phyloP scores from a whole-genome alignment of 305 asterid species.

The Ajuga reptans region DNA sequence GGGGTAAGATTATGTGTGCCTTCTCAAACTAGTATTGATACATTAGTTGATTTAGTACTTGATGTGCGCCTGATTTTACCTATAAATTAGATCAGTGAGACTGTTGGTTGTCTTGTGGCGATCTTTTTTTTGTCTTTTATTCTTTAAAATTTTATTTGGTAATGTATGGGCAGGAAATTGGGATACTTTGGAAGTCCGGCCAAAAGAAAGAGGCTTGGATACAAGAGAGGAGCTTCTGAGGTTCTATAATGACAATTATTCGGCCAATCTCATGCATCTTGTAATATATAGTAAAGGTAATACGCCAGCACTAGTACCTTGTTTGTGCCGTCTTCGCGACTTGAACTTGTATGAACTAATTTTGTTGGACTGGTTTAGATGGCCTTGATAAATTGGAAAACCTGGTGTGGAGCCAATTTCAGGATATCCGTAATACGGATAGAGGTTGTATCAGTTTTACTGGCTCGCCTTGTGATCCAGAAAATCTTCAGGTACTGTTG shows the following conservation, averaged over 20 bases:
- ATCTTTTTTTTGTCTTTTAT: neutral
- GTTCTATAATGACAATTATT: conserved; percentile 73
- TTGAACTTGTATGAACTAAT: conserved; percentile 15
- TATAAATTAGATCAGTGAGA: neutral
- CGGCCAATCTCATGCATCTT: conserved; percentile 93
- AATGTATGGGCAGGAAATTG: conserved; percentile 55
- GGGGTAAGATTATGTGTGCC: neutral
- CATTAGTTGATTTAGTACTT: conserved; percentile 5
- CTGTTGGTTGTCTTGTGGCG: neutral
- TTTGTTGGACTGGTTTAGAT: conserved; percentile 41
- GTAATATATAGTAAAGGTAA: conserved; percentile 83
- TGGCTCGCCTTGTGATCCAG: conserved; percentile 81
- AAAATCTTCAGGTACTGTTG: conserved; percentile 65
- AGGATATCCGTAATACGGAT: conserved; percentile 62
- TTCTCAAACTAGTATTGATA: conserved; percentile 2
- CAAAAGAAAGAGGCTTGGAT: conserved; percentile 76
- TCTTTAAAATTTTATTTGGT: neutral
- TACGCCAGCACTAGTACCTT: conserved; percentile 14
- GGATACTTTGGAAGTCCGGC: conserved; percentile 82
- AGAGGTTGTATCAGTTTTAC: conserved; percentile 44
- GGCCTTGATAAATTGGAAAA: conserved; percentile 71
- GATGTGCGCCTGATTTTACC: conserved; percentile 1
- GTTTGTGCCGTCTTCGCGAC: conserved; percentile 21
- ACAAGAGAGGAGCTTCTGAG: conserved; percentile 76
- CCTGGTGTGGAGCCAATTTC: conserved; percentile 66